Conservation (phyloP, 2,329 filamentous ascomycete genomes). For the Calonectria crousiana region DNA sequence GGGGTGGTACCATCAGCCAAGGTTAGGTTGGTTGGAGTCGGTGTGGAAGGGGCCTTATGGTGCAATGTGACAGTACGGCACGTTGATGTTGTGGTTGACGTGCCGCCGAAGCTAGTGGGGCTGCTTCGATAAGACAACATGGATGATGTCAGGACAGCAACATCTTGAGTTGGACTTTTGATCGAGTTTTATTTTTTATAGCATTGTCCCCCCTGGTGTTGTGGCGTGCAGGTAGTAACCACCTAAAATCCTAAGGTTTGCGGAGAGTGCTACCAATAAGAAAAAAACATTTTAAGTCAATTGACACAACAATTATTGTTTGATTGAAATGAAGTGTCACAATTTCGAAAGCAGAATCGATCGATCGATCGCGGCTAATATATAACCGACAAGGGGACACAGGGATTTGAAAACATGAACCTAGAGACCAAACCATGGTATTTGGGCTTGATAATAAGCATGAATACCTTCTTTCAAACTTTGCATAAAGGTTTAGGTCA, state of each 20-base stretch:
- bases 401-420: background rate
- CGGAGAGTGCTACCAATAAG: background rate
- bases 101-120: constrained; percentile 30
- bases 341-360: background rate
- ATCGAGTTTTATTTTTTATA: background rate
- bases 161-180: background rate
- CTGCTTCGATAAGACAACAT: constrained; percentile 21
- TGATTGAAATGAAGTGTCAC: background rate
- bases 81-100: constrained; percentile 39
- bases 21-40: constrained; percentile 42
- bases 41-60: constrained; percentile 44
- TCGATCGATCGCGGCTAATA: background rate
- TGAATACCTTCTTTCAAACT: background rate
- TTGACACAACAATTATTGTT: background rate
- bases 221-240: background rate
- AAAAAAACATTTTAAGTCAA: background rate
- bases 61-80: constrained; percentile 44
- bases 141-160: constrained; percentile 3
- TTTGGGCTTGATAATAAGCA: background rate
- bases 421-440: background rate
- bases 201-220: background rate
- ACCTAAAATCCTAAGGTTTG: background rate
- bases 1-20: constrained; percentile 32
- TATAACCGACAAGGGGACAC: background rate
- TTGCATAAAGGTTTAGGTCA: background rate